Percentiles rank a stretch among this genome's conserved stretches.
Conservation (phyloP, 225 moss, liverwort and hornwort species). For the Takakia lepidozioides region DNA sequence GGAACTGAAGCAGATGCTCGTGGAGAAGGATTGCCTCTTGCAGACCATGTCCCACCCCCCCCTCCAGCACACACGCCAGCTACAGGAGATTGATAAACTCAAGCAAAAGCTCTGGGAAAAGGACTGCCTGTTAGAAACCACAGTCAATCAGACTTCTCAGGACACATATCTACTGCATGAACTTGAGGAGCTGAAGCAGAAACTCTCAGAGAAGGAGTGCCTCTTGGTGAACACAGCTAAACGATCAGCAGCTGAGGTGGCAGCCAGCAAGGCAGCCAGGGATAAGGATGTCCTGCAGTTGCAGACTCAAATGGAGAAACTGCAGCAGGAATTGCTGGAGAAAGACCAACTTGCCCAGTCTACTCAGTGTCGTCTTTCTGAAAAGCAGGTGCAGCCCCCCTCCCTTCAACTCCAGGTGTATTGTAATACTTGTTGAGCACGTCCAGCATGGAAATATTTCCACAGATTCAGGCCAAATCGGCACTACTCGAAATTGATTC, state of each 20-base stretch:
- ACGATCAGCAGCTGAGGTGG: slow-evolving; percentile 12
- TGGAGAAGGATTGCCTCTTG: no score
- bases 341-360: slow-evolving; percentile 45
- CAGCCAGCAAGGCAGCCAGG: slow-evolving; percentile 13
- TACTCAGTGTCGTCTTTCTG: slow-evolving; percentile 43
- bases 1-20: not conserved
- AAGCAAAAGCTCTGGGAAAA: slow-evolving; percentile 7
- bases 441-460: no score
- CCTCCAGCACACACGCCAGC: no score
- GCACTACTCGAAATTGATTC: no score
- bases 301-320: slow-evolving; percentile 35
- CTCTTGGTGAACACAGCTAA: slow-evolving; percentile 17
- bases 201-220: slow-evolving; percentile 22
- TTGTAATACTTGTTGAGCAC: no score
- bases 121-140: slow-evolving; percentile 42
- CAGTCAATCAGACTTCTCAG: slow-evolving; percentile 21
- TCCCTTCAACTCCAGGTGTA: no score
- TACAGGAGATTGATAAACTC: no score
- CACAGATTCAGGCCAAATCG: no score
- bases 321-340: slow-evolving; percentile 47
- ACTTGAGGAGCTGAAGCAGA: slow-evolving; percentile 20
- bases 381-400: no score
- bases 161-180: slow-evolving; percentile 6
- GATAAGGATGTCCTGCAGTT: slow-evolving; percentile 33
- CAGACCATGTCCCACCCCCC: no score